Percentiles rank a stretch among this genome's conserved stretches.
These are phyloP conservation scores for Onygenales sp. DNA, from an alignment of 2,329 filamentous ascomycete genomes.

Conservation along the genomic window DNA sequence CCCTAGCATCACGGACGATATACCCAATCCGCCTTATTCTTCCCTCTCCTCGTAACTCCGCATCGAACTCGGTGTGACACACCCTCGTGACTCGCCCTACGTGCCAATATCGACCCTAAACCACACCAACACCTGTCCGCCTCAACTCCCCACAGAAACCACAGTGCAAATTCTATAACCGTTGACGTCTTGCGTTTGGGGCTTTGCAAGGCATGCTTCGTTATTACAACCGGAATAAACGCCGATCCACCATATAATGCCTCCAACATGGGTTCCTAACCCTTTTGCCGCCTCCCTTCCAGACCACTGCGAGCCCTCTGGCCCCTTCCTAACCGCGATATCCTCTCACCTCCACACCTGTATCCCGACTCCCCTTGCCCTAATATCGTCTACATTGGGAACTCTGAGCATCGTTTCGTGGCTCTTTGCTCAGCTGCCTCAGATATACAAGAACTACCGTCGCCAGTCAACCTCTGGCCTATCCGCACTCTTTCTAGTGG, in stretches of 20 bases:
- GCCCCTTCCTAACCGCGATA: constrained; percentile 46
- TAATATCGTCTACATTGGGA: constrained; percentile 52
- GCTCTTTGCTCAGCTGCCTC: constrained; percentile 60
- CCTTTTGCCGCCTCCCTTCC: constrained; percentile 35
- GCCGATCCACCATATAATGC: constrained; percentile 16
- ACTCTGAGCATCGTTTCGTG: constrained; percentile 55
- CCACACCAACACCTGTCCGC: no score
- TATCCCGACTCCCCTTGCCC: constrained; percentile 53
- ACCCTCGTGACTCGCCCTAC: no score
- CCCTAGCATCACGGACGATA: no score
- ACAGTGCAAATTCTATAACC: neutral
- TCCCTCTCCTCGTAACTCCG: no score
- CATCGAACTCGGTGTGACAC: no score
- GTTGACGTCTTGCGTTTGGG: neutral
- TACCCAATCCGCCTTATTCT: no score
- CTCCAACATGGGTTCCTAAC: constrained; percentile 20
- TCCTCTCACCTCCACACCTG: constrained; percentile 54
- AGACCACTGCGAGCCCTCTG: constrained; percentile 51
- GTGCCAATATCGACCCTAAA: no score
- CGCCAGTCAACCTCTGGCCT: constrained; percentile 55
- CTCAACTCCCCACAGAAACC: neutral
- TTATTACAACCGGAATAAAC: neutral
- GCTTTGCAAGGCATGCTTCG: constrained; percentile 2
- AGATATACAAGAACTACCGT: constrained; percentile 59
- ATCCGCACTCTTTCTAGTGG: constrained; percentile 55